phyloP scores from a whole-genome alignment of 2,329 filamentous ascomycete genomes.

The Trichophyton rubrum region DNA sequence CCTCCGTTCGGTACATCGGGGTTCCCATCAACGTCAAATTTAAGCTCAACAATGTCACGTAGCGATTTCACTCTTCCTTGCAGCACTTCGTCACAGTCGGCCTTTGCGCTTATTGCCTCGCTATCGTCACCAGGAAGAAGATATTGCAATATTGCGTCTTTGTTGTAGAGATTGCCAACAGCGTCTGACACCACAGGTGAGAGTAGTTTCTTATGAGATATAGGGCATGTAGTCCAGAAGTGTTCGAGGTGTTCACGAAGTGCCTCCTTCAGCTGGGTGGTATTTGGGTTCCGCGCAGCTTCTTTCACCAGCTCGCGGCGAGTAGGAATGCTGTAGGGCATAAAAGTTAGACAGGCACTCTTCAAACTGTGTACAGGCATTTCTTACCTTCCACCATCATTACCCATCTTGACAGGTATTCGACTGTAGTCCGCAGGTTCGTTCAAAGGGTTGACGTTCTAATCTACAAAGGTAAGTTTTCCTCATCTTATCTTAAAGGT shows the following conservation, averaged over 20 bases:
- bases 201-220: constrained; percentile 66
- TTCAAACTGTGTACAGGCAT: neutral
- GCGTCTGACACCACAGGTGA: constrained; percentile 73
- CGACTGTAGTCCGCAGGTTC: neutral
- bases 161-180: constrained; percentile 80
- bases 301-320: constrained; percentile 93
- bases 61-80: constrained; percentile 59
- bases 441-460: neutral
- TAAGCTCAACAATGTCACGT: constrained; percentile 76
- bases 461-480: too few relatives aligned
- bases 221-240: constrained; percentile 73
- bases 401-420: constrained; percentile 56
- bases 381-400: constrained; percentile 70
- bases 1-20: constrained; percentile 29
- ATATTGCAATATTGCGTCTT: constrained; percentile 70
- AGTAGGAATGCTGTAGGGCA: constrained; percentile 60
- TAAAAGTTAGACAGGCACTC: constrained; percentile 5
- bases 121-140: constrained; percentile 45
- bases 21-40: constrained; percentile 48
- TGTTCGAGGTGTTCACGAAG: constrained; percentile 75
- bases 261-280: constrained; percentile 78
- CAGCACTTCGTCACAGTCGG: constrained; percentile 50
- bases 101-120: constrained; percentile 41
- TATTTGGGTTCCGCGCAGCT: constrained; percentile 68
- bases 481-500: neutral